These are phyloP conservation scores for Paramecium tetraurelia DNA, from an alignment of 73 alveolate species.

Conservation along the genomic window DNA sequence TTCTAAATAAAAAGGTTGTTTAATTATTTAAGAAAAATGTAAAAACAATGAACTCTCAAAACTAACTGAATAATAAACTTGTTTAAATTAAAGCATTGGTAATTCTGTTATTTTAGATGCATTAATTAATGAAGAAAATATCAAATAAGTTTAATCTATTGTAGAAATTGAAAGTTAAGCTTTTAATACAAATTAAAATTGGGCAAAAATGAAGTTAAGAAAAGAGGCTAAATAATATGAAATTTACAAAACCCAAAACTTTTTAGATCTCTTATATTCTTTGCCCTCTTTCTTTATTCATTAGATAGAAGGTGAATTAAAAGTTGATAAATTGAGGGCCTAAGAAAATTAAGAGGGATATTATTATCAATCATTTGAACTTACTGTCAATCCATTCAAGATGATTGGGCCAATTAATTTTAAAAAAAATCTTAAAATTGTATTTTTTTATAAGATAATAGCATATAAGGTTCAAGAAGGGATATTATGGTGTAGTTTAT, in stretches of 20 bases:
- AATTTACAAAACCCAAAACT: neutral
- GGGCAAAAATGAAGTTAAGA: slow-evolving; percentile 11
- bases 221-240: neutral
- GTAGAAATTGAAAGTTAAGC: neutral
- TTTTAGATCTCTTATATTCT: neutral
- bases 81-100: neutral
- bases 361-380: neutral
- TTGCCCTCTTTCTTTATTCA: neutral
- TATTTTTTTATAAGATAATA: neutral
- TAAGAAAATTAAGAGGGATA: neutral
- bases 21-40: neutral
- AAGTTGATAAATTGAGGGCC: neutral
- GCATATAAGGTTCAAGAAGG: slow-evolving; percentile 1
- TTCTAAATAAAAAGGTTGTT: neutral
- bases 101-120: neutral
- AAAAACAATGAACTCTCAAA: neutral
- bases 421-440: neutral
- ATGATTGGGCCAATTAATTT: neutral
- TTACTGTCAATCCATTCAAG: neutral
- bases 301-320: neutral
- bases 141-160: neutral
- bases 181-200: neutral
- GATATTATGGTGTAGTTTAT: neutral
- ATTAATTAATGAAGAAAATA: neutral
- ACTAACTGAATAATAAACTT: neutral